A percentile compares a stretch with the other conserved stretches of the same genome.
These are phyloP conservation scores for Leptodermis oblonga DNA, from an alignment of 257 asterid genomes.

Conservation along the genomic window DNA sequence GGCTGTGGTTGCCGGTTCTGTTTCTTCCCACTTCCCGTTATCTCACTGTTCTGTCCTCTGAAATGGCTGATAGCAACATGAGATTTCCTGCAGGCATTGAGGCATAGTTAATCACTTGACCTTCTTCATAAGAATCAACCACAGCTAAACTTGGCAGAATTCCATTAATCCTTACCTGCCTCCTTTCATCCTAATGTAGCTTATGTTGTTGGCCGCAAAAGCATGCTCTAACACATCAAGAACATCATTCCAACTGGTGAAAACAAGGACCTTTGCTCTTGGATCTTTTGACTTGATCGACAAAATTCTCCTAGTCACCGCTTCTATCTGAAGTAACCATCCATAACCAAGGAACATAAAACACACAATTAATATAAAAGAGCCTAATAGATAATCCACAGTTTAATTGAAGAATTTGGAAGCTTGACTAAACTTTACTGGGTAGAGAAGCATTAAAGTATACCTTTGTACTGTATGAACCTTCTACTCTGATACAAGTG, in stretches of 20 bases:
- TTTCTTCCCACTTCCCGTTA: slow-evolving; percentile 32
- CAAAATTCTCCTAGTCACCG: slow-evolving; percentile 85
- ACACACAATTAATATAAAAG: not conserved
- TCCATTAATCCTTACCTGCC: slow-evolving; percentile 62
- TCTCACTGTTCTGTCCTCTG: slow-evolving; percentile 47
- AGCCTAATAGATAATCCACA: not conserved
- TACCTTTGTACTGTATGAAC: slow-evolving; percentile 98
- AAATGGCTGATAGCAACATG: slow-evolving; percentile 77
- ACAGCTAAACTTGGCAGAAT: not conserved
- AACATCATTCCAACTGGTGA: slow-evolving; percentile 95
- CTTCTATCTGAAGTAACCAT: slow-evolving; percentile 63
- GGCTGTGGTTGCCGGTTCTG: slow-evolving; percentile 28
- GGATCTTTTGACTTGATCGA: slow-evolving; percentile 62
- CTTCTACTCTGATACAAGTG: slow-evolving; percentile 57
- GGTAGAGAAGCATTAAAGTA: slow-evolving; percentile 4
- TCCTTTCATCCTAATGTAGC: slow-evolving; percentile 85
- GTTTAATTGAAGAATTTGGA: not conserved
- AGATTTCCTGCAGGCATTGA: slow-evolving; percentile 59
- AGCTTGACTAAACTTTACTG: not conserved
- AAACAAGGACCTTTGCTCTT: slow-evolving; percentile 65
- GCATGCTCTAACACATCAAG: slow-evolving; percentile 98
- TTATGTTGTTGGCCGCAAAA: slow-evolving; percentile 64
- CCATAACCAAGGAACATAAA: slow-evolving; percentile 18
- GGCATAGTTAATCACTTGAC: not conserved
- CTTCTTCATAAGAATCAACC: not conserved